Conservation (phyloP, 805 yeast species). For the Lipomyces yamadae region DNA sequence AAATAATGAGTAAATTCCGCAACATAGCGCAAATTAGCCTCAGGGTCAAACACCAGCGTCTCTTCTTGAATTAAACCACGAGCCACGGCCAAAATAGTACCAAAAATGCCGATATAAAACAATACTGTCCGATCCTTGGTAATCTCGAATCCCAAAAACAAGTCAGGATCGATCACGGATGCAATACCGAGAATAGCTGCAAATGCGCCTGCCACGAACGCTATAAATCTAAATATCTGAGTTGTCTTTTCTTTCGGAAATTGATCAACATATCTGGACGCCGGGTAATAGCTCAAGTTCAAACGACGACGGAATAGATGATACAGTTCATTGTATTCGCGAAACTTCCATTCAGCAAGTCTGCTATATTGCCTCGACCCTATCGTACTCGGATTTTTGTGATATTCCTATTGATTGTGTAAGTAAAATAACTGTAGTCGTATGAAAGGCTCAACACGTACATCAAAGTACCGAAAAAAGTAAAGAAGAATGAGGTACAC, state of each 20-base stretch:
- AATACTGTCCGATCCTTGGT: constrained; percentile 79
- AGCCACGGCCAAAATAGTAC: constrained; percentile 85
- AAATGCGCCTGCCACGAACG: constrained; percentile 85
- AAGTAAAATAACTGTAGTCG: neutral
- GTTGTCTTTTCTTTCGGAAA: constrained; percentile 82
- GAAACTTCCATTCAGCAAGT: constrained; percentile 89
- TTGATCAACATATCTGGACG: constrained; percentile 82
- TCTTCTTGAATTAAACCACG: constrained; percentile 70
- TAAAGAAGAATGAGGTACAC: constrained; percentile 79
- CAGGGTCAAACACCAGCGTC: constrained; percentile 86
- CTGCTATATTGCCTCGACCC: constrained; percentile 91
- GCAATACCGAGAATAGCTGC: constrained; percentile 83
- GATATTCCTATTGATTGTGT: constrained; percentile 60
- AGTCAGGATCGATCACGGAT: constrained; percentile 83
- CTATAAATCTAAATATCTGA: constrained; percentile 56
- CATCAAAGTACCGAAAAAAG: constrained; percentile 85
- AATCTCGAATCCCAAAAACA: constrained; percentile 86
- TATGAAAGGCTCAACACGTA: neutral
- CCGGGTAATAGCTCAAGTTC: constrained; percentile 75
- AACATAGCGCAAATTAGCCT: constrained; percentile 76
- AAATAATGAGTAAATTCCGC: constrained; percentile 88
- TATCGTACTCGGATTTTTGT: constrained; percentile 81
- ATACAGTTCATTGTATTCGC: constrained; percentile 92
- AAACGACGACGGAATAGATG: constrained; percentile 84
- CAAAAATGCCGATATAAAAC: constrained; percentile 86